Evolutionary conservation across 768 basidiomycete genomes (phyloP).

Genomic region (Termitomyces sp.): DNA sequence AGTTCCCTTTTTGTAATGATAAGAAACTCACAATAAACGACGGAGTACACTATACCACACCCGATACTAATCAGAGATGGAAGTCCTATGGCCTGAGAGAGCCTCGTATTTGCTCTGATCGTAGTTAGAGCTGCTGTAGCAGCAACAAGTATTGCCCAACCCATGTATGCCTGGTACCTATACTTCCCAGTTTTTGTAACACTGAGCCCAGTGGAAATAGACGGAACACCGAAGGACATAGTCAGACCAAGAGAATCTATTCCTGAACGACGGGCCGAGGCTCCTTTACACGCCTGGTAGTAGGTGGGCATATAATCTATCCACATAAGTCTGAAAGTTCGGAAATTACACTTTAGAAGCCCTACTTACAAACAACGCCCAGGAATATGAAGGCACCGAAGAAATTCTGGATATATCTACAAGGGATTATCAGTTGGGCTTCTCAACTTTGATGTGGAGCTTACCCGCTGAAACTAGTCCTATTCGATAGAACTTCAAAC

Average conservation of each 20-base stretch:
- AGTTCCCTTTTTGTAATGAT: too few relatives aligned
- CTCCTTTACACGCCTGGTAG: constrained; percentile 42
- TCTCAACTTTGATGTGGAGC: too few relatives aligned
- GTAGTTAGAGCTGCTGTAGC: neutral
- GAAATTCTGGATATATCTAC: too few relatives aligned
- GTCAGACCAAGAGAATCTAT: constrained; percentile 30
- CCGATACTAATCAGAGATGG: constrained; percentile 1
- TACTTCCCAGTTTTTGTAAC: constrained; percentile 2
- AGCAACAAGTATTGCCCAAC: neutral
- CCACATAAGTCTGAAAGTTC: too few relatives aligned
- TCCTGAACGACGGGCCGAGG: constrained; percentile 32
- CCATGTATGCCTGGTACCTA: neutral
- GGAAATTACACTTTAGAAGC: too few relatives aligned
- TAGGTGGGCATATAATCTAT: constrained; percentile 39
- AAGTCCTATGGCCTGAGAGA: constrained; percentile 5
- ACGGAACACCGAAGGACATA: constrained; percentile 30
- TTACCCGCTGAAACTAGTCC: constrained; percentile 36
- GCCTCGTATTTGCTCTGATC: neutral
- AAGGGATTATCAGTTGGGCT: too few relatives aligned
- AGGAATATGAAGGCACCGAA: neutral
- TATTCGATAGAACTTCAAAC: constrained; percentile 21
- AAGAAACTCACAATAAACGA: neutral
- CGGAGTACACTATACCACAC: neutral
- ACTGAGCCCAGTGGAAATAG: constrained; percentile 28
- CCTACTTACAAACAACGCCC: neutral